phyloP scores from a whole-genome alignment of 1,139 yeast genomes.

The Pichia norvegensis region DNA sequence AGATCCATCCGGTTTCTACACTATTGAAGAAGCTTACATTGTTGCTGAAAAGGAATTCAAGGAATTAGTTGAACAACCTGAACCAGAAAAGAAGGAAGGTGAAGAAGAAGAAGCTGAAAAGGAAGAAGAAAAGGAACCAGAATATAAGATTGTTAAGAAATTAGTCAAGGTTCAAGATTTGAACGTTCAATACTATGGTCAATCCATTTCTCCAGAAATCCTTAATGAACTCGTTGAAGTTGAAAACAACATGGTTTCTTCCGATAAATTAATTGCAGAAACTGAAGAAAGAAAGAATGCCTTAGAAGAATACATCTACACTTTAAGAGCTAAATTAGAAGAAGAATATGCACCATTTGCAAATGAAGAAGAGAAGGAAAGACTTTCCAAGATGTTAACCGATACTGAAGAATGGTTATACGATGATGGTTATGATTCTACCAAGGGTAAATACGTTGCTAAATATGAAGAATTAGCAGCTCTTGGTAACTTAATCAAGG shows the following conservation, averaged over 20 bases:
- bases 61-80: conserved; percentile 69
- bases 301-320: conserved; percentile 96
- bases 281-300: conserved; percentile 99
- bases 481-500: conserved; percentile 89
- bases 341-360: conserved; percentile 88
- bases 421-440: conserved; percentile 93
- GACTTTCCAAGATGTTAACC: conserved; percentile 61
- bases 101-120: conserved; percentile 33
- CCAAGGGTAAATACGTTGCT: conserved; percentile 96
- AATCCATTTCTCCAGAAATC: conserved; percentile 52
- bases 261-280: conserved; percentile 95
- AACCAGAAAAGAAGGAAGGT: conserved; percentile 34
- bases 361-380: conserved; percentile 79
- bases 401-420: conserved; percentile 98
- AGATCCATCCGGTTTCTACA: conserved; percentile 94
- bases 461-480: conserved; percentile 96
- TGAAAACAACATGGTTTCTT: conserved; percentile 77
- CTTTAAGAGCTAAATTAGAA: conserved; percentile 93
- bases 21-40: conserved; percentile 89
- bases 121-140: conserved; percentile 48
- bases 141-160: conserved; percentile 87
- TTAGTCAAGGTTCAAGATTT: conserved; percentile 87
- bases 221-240: conserved; percentile 64
- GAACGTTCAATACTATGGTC: conserved; percentile 48
- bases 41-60: conserved; percentile 86